Evolutionary conservation across 305 asterid genomes (phyloP).

Genomic region (Fraxinus xanthoxyloides): DNA sequence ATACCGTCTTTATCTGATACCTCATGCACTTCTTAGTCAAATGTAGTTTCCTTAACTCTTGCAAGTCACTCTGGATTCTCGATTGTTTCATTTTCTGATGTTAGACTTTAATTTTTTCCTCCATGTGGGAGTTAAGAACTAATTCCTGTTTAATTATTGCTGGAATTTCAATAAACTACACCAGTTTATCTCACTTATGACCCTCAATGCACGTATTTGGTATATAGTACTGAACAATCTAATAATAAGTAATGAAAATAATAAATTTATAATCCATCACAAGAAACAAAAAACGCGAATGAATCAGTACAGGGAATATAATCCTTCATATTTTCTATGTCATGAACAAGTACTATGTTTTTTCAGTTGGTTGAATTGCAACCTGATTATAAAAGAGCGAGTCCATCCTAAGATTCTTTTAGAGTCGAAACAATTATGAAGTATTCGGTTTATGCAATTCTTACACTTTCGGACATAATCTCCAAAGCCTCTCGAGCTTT

Average conservation of each 20-base stretch:
- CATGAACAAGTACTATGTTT: not conserved
- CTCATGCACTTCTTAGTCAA: too few relatives aligned
- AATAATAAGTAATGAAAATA: not conserved
- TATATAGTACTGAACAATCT: not conserved
- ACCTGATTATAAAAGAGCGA: conserved; percentile 15
- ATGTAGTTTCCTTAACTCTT: too few relatives aligned
- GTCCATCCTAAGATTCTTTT: conserved; percentile 26
- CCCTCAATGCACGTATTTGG: not conserved
- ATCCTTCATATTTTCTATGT: not conserved
- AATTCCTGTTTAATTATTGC: too few relatives aligned
- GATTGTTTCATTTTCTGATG: too few relatives aligned
- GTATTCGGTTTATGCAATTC: conserved; percentile 19
- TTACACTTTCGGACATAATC: conserved; percentile 49
- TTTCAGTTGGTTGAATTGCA: not conserved
- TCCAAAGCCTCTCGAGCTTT: conserved; percentile 71
- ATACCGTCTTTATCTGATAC: too few relatives aligned
- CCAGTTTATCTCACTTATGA: too few relatives aligned
- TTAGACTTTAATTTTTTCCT: too few relatives aligned
- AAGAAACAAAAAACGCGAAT: not conserved
- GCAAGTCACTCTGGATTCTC: too few relatives aligned
- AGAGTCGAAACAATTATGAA: not conserved
- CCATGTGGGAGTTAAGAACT: too few relatives aligned
- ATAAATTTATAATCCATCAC: not conserved
- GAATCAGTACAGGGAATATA: not conserved
- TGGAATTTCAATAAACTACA: too few relatives aligned